Evolutionary conservation across 441 rosid species (phyloP).

Genomic region (Erodium trifolium): DNA sequence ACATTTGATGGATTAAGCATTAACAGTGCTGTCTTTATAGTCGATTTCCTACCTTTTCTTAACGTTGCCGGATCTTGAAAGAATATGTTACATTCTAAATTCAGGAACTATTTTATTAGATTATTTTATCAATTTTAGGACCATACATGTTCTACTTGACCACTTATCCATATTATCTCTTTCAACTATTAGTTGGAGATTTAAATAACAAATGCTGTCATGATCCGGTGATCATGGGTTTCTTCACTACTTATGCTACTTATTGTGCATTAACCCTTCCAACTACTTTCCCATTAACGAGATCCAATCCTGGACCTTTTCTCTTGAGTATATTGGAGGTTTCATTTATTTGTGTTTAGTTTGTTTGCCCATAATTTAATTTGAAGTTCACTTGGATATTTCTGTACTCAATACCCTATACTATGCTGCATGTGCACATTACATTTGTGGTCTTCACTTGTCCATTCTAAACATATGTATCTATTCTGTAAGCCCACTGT

Average conservation of each 20-base stretch:
- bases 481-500: neutral
- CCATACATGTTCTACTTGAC: neutral
- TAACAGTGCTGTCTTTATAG: neutral
- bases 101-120: neutral
- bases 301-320: neutral
- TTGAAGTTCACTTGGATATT: neutral
- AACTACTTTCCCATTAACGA: neutral
- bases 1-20: neutral
- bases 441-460: neutral
- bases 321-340: neutral
- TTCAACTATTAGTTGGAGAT: neutral
- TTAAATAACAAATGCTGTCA: neutral
- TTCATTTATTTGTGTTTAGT: neutral
- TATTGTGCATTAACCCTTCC: neutral
- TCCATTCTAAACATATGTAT: neutral
- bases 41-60: neutral
- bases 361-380: neutral
- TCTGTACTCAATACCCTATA: neutral
- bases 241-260: slow-evolving; percentile 1
- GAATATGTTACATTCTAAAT: neutral
- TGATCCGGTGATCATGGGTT: neutral
- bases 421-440: neutral
- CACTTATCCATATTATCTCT: neutral
- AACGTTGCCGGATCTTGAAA: neutral
- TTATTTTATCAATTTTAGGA: neutral